Evolutionary conservation across 139 green algal species (phyloP).

Genomic region (Asterochloris erici): DNA sequence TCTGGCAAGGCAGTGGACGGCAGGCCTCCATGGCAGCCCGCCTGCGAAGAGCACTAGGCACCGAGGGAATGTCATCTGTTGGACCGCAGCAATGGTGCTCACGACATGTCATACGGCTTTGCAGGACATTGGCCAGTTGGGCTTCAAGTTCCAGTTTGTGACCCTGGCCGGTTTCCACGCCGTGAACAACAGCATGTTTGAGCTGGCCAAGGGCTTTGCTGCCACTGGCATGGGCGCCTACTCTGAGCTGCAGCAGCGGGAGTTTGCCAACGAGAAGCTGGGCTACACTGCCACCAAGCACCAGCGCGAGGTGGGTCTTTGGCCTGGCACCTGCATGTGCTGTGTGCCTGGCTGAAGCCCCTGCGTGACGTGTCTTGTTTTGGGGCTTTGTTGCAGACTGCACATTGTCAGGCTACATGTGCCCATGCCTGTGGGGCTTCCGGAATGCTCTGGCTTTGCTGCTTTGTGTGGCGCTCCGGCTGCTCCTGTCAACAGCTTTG

Average conservation of each 20-base stretch:
- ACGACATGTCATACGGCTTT: too few relatives aligned
- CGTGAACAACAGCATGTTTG: slow-evolving; percentile 82
- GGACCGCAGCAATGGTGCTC: neutral
- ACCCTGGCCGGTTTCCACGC: slow-evolving; percentile 85
- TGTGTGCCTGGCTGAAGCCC: neutral
- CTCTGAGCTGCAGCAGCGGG: slow-evolving; percentile 68
- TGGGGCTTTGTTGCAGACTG: neutral
- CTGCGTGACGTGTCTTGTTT: neutral
- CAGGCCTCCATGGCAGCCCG: neutral
- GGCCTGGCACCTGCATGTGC: neutral
- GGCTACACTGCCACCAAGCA: slow-evolving; percentile 54
- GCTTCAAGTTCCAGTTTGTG: slow-evolving; percentile 74
- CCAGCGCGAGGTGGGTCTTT: slow-evolving; percentile 27
- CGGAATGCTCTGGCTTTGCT: neutral
- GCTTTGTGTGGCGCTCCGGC: neutral
- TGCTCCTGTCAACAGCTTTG: neutral
- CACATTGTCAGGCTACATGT: neutral
- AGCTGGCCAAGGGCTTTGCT: slow-evolving; percentile 63
- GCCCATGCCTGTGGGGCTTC: too few relatives aligned
- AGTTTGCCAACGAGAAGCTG: slow-evolving; percentile 66
- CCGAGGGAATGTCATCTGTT: neutral
- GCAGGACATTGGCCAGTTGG: slow-evolving; percentile 60
- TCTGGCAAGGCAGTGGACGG: neutral
- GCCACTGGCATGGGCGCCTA: slow-evolving; percentile 75
- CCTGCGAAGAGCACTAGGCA: neutral